A percentile compares a stretch with the other conserved stretches of the same genome.
Conservation (phyloP, 495 filamentous ascomycete genomes). For the Delitschia confertaspora region DNA sequence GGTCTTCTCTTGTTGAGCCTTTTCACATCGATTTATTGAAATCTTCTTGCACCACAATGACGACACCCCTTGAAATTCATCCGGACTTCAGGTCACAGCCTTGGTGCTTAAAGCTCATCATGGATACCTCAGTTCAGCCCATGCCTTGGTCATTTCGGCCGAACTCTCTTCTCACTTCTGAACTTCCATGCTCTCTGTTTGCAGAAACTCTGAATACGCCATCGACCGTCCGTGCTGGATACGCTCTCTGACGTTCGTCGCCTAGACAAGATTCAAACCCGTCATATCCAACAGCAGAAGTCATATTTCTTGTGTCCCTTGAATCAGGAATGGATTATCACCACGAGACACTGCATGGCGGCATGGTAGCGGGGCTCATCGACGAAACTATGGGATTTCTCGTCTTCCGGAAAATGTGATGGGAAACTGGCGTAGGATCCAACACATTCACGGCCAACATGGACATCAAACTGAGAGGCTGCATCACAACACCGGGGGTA, state of each 20-base stretch:
- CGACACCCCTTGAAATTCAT: too few species aligned
- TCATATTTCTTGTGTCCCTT: conserved; percentile 1
- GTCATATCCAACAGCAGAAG: not conserved
- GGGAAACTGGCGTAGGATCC: conserved; percentile 10
- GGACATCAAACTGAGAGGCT: conserved; percentile 2
- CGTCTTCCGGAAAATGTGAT: conserved; percentile 8
- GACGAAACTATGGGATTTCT: conserved; percentile 6
- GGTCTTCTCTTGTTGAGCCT: too few species aligned
- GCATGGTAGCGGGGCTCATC: conserved; percentile 1
- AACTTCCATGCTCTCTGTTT: conserved; percentile 7
- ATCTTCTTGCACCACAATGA: too few species aligned
- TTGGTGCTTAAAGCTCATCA: too few species aligned
- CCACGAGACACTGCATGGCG: conserved; percentile 5
- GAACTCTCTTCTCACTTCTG: not conserved
- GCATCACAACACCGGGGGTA: conserved; percentile 2
- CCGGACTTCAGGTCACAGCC: too few species aligned
- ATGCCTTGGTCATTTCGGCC: conserved; percentile 8
- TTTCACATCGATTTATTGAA: too few species aligned
- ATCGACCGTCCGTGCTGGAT: conserved; percentile 1
- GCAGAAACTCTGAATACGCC: conserved; percentile 4
- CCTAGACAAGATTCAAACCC: not conserved
- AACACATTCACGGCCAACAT: conserved; percentile 5
- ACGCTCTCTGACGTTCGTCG: not conserved
- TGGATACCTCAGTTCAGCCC: too few species aligned
- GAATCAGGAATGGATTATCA: conserved; percentile 4